Evolutionary conservation across 495 filamentous ascomycete genomes (phyloP).

Genomic region (Monascus purpureus): DNA sequence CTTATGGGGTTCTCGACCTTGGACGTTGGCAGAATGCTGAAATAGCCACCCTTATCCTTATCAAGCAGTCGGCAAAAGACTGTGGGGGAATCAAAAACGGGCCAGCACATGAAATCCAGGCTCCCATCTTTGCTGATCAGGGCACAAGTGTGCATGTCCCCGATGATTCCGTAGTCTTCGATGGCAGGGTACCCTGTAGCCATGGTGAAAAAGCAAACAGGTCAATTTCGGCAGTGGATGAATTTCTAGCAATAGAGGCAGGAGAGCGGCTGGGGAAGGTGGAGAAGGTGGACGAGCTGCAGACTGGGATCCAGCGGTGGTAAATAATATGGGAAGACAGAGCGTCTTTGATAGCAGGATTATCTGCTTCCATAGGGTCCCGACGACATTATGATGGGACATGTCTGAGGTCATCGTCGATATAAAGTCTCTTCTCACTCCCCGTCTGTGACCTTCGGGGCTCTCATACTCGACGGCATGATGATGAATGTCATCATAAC

Average conservation of each 20-base stretch:
- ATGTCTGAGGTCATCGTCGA: background rate
- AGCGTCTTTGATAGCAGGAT: background rate
- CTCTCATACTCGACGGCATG: no score
- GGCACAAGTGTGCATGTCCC: slow-evolving; percentile 66
- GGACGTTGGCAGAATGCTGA: slow-evolving; percentile 40
- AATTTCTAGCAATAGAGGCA: background rate
- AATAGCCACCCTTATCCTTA: slow-evolving; percentile 56
- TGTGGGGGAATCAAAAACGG: slow-evolving; percentile 52
- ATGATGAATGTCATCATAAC: no score
- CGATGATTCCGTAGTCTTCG: slow-evolving; percentile 63
- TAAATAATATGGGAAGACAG: background rate
- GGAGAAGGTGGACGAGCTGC: background rate
- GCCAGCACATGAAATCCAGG: slow-evolving; percentile 68
- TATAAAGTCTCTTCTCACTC: no score
- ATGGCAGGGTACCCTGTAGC: slow-evolving; percentile 44
- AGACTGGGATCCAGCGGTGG: background rate
- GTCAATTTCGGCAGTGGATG: no score
- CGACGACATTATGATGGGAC: background rate
- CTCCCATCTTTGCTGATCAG: slow-evolving; percentile 57
- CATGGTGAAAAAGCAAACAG: slow-evolving; percentile 1
- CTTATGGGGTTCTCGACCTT: slow-evolving; percentile 37
- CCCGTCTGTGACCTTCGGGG: no score
- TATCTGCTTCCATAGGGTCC: background rate
- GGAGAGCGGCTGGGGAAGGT: background rate
- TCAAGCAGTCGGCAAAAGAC: slow-evolving; percentile 56